Evolutionary conservation across 1,139 yeast genomes (phyloP).

Genomic region (Geotrichum carabidarum): DNA sequence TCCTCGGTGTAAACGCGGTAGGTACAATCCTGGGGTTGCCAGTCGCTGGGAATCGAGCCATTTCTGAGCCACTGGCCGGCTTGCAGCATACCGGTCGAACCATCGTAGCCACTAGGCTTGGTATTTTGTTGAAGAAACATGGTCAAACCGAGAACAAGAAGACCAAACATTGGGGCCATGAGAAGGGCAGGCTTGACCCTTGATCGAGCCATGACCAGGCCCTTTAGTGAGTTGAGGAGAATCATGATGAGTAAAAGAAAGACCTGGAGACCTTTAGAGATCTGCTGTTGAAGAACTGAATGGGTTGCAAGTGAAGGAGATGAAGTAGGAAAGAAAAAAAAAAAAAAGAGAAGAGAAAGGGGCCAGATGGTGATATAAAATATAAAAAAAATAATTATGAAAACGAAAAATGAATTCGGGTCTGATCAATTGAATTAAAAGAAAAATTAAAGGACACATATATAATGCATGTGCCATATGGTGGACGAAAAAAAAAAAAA

Average conservation of each 20-base stretch:
- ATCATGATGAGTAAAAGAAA: not conserved
- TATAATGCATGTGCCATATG: not conserved
- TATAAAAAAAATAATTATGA: not conserved
- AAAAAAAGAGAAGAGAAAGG: not conserved
- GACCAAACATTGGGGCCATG: not conserved
- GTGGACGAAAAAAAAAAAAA: not conserved
- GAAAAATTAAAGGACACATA: not conserved
- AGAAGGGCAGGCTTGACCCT: not conserved
- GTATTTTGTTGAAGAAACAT: not conserved
- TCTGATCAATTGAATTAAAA: no score
- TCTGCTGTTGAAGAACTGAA: no score
- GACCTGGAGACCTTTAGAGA: not conserved
- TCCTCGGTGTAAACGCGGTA: conserved; percentile 1
- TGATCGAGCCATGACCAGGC: not conserved
- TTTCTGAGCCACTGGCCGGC: conserved; percentile 16
- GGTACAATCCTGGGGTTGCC: conserved; percentile 18
- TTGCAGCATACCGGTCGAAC: not conserved
- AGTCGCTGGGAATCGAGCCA: conserved; percentile 3
- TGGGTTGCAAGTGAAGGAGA: no score
- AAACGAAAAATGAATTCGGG: no score
- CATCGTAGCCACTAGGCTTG: not conserved
- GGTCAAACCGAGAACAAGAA: not conserved
- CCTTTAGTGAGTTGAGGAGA: not conserved
- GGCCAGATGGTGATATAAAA: not conserved
- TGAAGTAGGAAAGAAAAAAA: not conserved